Percentiles rank a stretch among this genome's conserved stretches.
Conservation (phyloP, 2,329 filamentous ascomycete genomes). For the Chaetomiaceae sp. region DNA sequence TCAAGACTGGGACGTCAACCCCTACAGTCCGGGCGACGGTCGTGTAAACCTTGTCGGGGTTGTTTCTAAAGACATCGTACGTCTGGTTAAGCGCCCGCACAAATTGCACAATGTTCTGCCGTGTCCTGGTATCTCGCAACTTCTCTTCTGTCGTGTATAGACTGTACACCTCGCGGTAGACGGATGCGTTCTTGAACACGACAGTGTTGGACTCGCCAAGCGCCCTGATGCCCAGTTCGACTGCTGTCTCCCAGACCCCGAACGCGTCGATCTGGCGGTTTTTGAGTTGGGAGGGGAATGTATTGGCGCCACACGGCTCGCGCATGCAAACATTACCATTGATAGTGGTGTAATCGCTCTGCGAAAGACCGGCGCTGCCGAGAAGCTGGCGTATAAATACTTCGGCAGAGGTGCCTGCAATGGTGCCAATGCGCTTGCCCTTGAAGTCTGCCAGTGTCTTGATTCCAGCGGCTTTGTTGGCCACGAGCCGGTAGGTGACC, state of each 20-base stretch:
- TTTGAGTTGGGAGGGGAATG: conserved; percentile 30
- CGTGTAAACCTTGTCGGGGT: too few species aligned
- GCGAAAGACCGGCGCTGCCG: conserved; percentile 27
- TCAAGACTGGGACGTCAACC: conserved; percentile 14
- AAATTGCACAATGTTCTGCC: conserved; percentile 32
- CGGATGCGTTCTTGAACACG: conserved; percentile 30
- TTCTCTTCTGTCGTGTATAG: conserved; percentile 33
- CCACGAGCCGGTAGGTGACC: conserved; percentile 34
- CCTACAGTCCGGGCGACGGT: neutral
- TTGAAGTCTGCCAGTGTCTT: conserved; percentile 28
- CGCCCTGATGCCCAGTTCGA: conserved; percentile 30
- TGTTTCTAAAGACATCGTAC: conserved; percentile 30
- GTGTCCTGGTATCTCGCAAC: conserved; percentile 28
- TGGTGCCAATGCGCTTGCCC: conserved; percentile 33
- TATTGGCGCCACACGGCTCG: conserved; percentile 30
- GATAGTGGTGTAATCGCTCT: conserved; percentile 30
- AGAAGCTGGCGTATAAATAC: conserved; percentile 33
- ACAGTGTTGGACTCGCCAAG: conserved; percentile 27
- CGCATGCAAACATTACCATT: conserved; percentile 29
- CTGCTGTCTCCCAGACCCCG: conserved; percentile 34
- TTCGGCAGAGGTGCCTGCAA: conserved; percentile 31
- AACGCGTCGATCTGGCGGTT: conserved; percentile 30
- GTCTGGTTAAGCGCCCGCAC: conserved; percentile 31
- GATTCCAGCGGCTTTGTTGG: conserved; percentile 29
- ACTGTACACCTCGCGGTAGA: conserved; percentile 35